Percentiles rank a stretch among this genome's conserved stretches.
Evolutionary conservation across 2,329 filamentous ascomycete genomes (phyloP).

Genomic region (Alternaria sp.): DNA sequence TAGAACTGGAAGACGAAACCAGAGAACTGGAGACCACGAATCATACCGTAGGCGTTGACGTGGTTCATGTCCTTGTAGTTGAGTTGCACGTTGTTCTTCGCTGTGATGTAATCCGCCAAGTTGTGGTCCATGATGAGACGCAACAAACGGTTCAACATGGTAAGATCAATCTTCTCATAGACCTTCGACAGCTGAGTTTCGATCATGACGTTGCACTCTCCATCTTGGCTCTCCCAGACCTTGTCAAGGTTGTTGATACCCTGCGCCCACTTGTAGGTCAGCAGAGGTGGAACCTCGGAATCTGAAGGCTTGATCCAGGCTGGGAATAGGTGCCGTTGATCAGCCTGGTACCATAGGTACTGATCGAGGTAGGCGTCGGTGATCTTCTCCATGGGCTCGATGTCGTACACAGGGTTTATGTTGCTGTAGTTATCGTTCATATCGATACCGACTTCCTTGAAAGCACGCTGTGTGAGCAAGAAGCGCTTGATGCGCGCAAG

Average conservation of each 20-base stretch:
- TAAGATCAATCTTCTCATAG: slow-evolving; percentile 98
- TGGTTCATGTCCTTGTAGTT: slow-evolving; percentile 99
- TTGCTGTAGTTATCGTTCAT: slow-evolving; percentile 99
- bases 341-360: slow-evolving; percentile 98
- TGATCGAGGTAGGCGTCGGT: slow-evolving; percentile 98
- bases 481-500: slow-evolving; percentile 97
- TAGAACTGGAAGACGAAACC: slow-evolving; percentile 99
- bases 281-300: slow-evolving; percentile 90
- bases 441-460: slow-evolving; percentile 99
- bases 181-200: slow-evolving; percentile 99
- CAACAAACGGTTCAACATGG: slow-evolving; percentile 88
- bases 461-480: slow-evolving; percentile 92
- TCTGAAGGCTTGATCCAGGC: slow-evolving; percentile 99
- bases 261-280: slow-evolving; percentile 99
- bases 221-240: slow-evolving; percentile 92
- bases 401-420: slow-evolving; percentile 98
- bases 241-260: slow-evolving; percentile 97
- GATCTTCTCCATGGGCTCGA: slow-evolving; percentile 99
- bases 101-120: slow-evolving; percentile 96
- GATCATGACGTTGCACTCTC: slow-evolving; percentile 98
- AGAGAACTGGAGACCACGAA: slow-evolving; percentile 95
- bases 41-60: slow-evolving; percentile 98
- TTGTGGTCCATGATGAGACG: slow-evolving; percentile 99
- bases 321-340: slow-evolving; percentile 95
- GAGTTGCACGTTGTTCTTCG: slow-evolving; percentile 98